Conservation (phyloP, 148 eudicot genomes). For the Rhododendron williamsianum region DNA sequence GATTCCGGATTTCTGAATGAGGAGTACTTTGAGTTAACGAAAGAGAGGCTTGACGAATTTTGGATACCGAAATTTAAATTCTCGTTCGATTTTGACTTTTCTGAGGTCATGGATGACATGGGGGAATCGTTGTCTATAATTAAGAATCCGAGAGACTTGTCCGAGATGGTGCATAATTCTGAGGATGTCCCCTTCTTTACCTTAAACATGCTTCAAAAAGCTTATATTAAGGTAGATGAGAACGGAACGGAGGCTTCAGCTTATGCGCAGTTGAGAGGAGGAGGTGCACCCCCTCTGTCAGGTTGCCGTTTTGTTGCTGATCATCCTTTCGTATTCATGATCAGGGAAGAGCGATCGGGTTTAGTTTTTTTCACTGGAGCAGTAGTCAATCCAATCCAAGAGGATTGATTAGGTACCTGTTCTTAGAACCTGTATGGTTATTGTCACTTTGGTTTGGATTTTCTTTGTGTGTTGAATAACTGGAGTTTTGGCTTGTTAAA, state of each 20-base stretch:
- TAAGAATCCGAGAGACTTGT: neutral
- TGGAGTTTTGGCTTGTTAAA: no score
- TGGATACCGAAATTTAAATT: constrained; percentile 20
- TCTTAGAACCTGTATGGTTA: neutral
- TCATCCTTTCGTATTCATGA: constrained; percentile 18
- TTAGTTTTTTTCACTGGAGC: constrained; percentile 13
- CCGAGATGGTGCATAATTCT: neutral
- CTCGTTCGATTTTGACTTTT: neutral
- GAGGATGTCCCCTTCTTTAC: neutral
- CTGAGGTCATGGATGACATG: neutral
- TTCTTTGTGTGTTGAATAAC: neutral
- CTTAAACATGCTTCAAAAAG: constrained; percentile 3
- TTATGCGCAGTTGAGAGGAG: neutral
- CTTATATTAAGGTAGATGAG: constrained; percentile 20
- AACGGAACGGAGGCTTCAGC: constrained; percentile 21
- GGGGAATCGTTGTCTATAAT: constrained; percentile 9
- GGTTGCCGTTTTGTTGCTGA: constrained; percentile 13
- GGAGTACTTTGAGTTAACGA: neutral
- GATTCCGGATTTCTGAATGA: neutral
- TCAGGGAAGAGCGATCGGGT: constrained; percentile 3
- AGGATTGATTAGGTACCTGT: neutral
- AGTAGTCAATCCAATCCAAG: neutral
- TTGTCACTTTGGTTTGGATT: neutral
- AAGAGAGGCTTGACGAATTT: neutral
- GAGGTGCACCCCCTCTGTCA: neutral